Base-by-base conservation (phyloP, 2,329 filamentous ascomycete species). In the Colletotrichum eleusines region DNA sequence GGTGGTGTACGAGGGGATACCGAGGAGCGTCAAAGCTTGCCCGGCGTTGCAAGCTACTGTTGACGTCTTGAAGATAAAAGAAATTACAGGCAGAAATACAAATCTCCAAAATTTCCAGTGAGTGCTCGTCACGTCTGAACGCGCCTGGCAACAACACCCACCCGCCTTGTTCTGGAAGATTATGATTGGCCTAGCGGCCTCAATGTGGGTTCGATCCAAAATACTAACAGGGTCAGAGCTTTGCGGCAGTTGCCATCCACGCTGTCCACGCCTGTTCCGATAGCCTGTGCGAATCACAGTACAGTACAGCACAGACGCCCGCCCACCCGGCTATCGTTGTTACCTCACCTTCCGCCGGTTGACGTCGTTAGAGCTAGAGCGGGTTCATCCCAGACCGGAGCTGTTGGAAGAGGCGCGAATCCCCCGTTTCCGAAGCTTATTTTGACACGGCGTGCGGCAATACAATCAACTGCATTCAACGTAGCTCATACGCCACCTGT, bases 41-140 rank as follows among this genome's bases (percentile, higher is more conserved):
- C 42, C 46, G 61, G 66, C 59, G 57, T 61, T 62, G 50, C 55
- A 58, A 59, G 67, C 58, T 71, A 35, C 23, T 69, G 40, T 48
- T 58, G 68, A 42, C 59, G 67, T 58, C 68, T 63, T 67, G 57
- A 58, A 63, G 38, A 48, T 48, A 62, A 42, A 28, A 51, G 28
- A 61, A 50, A 42, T 44, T 53, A 48, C 46, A 40, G n/a, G 69
- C 66, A 48, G 68, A 62, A 44, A 40, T 48, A 8, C 38, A 59
- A 23, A 63, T 40, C 58, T 67, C 68, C 67, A 67, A 71, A 67
- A 72, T 71, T 71, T 72, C 68, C 63, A 51, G 54, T 40, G 54
- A 71, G 64, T 72, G 72, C 75, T 76, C 77, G 78, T 80, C 81
- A 82, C 80, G 80, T 81, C 80, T 75, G 80, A 80, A 80, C 80